Evolutionary conservation across 148 eudicot genomes (phyloP).

Genomic region (Spergularia marina): DNA sequence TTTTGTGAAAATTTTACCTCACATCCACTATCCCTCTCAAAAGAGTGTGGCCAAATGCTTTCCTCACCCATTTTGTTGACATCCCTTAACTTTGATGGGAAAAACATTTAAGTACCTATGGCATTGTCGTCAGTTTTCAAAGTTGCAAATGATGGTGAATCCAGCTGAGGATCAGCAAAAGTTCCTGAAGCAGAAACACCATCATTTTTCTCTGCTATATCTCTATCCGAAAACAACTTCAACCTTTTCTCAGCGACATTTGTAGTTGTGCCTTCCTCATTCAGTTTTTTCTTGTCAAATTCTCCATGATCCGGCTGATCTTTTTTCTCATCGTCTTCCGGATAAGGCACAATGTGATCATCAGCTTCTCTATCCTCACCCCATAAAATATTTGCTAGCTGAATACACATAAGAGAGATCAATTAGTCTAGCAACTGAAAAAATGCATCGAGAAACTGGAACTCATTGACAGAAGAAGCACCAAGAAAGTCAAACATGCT

Average conservation of each 20-base stretch:
- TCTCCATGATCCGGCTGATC: conserved; percentile 36
- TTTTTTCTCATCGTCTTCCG: conserved; percentile 47
- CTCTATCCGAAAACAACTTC: conserved; percentile 25
- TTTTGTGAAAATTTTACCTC: conserved; percentile 8
- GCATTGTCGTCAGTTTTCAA: conserved; percentile 33
- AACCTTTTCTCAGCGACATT: conserved; percentile 40
- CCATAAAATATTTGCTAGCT: conserved; percentile 82
- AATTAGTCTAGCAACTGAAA: conserved; percentile 6
- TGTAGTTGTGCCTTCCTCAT: conserved; percentile 33
- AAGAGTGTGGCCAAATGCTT: conserved; percentile 9
- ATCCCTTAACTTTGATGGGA: conserved; percentile 30
- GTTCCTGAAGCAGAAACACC: conserved; percentile 28
- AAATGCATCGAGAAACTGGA: neutral
- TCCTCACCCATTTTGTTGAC: conserved; percentile 25
- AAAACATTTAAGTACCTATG: conserved; percentile 39
- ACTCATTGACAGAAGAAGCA: neutral
- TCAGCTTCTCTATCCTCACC: conserved; percentile 62
- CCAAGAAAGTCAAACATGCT: neutral
- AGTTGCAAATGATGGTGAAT: conserved; percentile 37
- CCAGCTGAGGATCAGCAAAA: conserved; percentile 31
- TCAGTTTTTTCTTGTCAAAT: conserved; percentile 32
- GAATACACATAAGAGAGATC: conserved; percentile 25
- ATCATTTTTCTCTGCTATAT: conserved; percentile 34
- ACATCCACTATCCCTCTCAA: conserved; percentile 12
- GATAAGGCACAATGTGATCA: conserved; percentile 71